Conservation (phyloP, 2,329 filamentous ascomycete genomes). For the Plenodomus tracheiphilus region DNA sequence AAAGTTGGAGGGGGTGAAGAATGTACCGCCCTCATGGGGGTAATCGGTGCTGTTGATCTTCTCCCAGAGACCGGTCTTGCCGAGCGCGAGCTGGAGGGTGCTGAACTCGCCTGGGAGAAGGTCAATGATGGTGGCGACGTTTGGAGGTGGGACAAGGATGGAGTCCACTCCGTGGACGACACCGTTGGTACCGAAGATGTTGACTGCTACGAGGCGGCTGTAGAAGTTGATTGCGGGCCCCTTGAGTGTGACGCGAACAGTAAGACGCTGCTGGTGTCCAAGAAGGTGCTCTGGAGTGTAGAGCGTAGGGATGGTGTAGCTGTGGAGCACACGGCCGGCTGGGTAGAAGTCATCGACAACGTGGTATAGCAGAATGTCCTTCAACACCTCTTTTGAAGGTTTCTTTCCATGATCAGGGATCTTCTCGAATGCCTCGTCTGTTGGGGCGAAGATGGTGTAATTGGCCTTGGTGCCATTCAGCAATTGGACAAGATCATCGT, state of each 20-base stretch:
- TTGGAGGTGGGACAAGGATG: constrained; percentile 76
- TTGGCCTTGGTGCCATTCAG: constrained; percentile 76
- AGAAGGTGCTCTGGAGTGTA: constrained; percentile 61
- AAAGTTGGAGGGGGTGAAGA: constrained; percentile 79
- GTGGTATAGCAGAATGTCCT: constrained; percentile 75
- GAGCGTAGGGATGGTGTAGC: constrained; percentile 74
- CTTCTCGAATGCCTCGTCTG: constrained; percentile 73
- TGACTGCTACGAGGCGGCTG: constrained; percentile 67
- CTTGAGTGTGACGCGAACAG: constrained; percentile 64
- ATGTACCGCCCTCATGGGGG: constrained; percentile 65
- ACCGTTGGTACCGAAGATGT: constrained; percentile 78
- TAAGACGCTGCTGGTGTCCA: constrained; percentile 67
- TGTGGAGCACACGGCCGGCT: constrained; percentile 65
- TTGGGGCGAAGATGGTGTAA: constrained; percentile 80
- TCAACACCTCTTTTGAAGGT: constrained; percentile 70
- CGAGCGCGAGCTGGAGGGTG: constrained; percentile 73
- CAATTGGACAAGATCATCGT: constrained; percentile 69
- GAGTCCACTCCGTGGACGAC: constrained; percentile 77
- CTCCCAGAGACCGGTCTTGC: constrained; percentile 71
- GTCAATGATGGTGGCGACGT: constrained; percentile 64
- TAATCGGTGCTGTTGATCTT: constrained; percentile 57
- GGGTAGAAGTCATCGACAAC: constrained; percentile 69
- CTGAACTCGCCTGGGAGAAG: constrained; percentile 72
- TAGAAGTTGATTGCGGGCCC: constrained; percentile 78
- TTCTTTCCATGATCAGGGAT: constrained; percentile 60